These are phyloP conservation scores for Apiospora kogelbergensis DNA, from an alignment of 2,329 filamentous ascomycete species.

Conservation along the genomic window DNA sequence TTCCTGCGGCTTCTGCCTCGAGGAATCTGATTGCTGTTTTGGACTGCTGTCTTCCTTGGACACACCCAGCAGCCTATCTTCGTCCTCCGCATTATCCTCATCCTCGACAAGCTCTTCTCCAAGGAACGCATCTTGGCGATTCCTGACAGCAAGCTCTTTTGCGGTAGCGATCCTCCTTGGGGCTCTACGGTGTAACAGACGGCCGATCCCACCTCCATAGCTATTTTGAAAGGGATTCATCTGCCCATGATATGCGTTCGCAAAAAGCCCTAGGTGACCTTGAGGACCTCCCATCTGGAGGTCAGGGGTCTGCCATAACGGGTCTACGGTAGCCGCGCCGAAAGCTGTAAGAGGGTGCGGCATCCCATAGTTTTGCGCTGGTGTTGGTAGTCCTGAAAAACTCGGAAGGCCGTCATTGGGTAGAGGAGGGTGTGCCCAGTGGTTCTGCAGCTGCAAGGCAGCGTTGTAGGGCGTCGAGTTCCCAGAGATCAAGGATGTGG, in stretches of 20 bases:
- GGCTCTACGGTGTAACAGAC: not conserved
- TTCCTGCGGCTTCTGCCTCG: not conserved
- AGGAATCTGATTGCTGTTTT: not conserved
- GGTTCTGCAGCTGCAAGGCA: conserved; percentile 5
- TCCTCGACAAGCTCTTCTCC: not conserved
- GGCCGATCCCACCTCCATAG: not conserved
- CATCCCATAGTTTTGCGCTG: conserved; percentile 19
- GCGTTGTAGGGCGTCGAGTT: conserved; percentile 5
- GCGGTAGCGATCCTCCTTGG: not conserved
- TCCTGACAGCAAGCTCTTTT: conserved; percentile 10
- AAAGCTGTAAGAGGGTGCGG: conserved; percentile 20
- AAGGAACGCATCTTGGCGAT: not conserved
- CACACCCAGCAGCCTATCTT: not conserved
- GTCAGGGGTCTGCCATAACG: conserved; percentile 39
- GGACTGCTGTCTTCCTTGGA: not conserved
- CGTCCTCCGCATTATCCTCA: conserved; percentile 8
- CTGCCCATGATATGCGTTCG: not conserved
- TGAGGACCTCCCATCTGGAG: conserved; percentile 20
- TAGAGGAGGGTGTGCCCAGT: conserved; percentile 13
- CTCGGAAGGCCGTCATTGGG: conserved; percentile 15
- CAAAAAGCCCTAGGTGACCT: not conserved
- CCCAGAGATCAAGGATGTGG: not conserved
- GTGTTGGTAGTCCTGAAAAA: conserved; percentile 21
- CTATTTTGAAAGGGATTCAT: not conserved
- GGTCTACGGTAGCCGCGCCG: conserved; percentile 27